Conservation (phyloP, 2,329 filamentous ascomycete genomes). For the Fusarium xylarioides region DNA sequence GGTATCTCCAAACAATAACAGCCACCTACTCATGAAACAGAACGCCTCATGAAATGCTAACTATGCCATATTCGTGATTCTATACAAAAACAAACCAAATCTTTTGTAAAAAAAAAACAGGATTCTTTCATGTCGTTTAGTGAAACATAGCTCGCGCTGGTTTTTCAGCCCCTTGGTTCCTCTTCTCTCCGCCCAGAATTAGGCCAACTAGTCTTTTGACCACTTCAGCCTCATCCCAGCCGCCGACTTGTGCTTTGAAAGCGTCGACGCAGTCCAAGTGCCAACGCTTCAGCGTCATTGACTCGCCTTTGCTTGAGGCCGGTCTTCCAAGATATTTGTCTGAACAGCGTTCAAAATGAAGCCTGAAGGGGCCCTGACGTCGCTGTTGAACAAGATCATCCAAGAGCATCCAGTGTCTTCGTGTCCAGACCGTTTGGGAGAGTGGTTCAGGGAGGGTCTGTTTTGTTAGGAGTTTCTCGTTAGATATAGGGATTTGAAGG, state of each 20-base stretch:
- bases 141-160: constrained; percentile 45
- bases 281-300: constrained; percentile 62
- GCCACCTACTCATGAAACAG: constrained; percentile 24
- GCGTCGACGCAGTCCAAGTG: constrained; percentile 67
- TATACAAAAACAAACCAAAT: constrained; percentile 5
- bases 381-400: constrained; percentile 62
- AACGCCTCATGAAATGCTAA: constrained; percentile 37
- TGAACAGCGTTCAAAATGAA: constrained; percentile 41
- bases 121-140: constrained; percentile 17
- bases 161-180: constrained; percentile 18
- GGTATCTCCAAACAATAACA: constrained; percentile 36
- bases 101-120: not conserved
- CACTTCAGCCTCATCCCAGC: constrained; percentile 60
- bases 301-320: constrained; percentile 57
- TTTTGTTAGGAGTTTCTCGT: constrained; percentile 41
- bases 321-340: constrained; percentile 58
- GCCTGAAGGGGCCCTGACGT: constrained; percentile 50
- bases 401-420: constrained; percentile 63
- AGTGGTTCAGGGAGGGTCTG: constrained; percentile 38
- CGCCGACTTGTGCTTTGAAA: constrained; percentile 58
- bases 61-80: constrained; percentile 32
- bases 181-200: constrained; percentile 59
- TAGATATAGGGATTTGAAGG: constrained; percentile 42
- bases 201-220: constrained; percentile 63
- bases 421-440: constrained; percentile 58